These are phyloP conservation scores for Tetrastigma voinierianum DNA, from an alignment of 164 flowering plant genomes.

Conservation along the genomic window DNA sequence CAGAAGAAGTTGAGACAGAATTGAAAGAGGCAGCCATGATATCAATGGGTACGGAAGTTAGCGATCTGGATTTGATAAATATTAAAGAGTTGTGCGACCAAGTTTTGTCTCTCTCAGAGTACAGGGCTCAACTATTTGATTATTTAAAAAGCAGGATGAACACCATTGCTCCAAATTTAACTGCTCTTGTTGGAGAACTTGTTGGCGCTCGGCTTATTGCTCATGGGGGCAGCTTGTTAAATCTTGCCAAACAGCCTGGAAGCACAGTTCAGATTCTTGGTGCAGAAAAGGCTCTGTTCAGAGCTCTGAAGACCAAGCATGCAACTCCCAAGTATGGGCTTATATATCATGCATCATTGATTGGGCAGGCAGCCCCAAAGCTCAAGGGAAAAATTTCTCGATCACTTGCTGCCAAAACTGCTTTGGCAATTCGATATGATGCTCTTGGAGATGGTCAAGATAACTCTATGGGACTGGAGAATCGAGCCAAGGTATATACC, in stretches of 20 bases:
- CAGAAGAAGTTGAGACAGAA: constrained; percentile 81
- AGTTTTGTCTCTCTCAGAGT: constrained; percentile 78
- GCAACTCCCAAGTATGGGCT: constrained; percentile 96
- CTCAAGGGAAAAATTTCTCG: constrained; percentile 90
- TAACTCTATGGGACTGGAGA: constrained; percentile 76
- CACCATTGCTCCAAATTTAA: constrained; percentile 86
- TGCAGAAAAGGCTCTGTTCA: constrained; percentile 93
- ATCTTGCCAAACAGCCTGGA: constrained; percentile 92
- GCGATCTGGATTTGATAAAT: constrained; percentile 82
- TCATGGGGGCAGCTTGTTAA: constrained; percentile 91
- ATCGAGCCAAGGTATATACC: constrained; percentile 79
- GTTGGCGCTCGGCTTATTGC: constrained; percentile 96
- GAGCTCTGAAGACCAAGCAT: constrained; percentile 93
- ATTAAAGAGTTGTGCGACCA: constrained; percentile 84
- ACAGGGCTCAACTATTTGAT: constrained; percentile 86
- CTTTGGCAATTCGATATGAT: constrained; percentile 85
- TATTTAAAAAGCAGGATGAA: constrained; percentile 84
- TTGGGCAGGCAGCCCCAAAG: constrained; percentile 93
- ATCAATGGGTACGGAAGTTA: constrained; percentile 95
- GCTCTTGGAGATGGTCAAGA: constrained; percentile 86
- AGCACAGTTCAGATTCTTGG: constrained; percentile 95
- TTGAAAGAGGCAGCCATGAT: constrained; percentile 81
- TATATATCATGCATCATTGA: constrained; percentile 88
- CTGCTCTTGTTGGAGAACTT: constrained; percentile 92
- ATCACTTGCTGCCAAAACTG: constrained; percentile 88